A percentile compares a stretch with the other conserved stretches of the same genome.
phyloP scores from a whole-genome alignment of 2,329 filamentous ascomycete species.

The Neospermospora avenae region DNA sequence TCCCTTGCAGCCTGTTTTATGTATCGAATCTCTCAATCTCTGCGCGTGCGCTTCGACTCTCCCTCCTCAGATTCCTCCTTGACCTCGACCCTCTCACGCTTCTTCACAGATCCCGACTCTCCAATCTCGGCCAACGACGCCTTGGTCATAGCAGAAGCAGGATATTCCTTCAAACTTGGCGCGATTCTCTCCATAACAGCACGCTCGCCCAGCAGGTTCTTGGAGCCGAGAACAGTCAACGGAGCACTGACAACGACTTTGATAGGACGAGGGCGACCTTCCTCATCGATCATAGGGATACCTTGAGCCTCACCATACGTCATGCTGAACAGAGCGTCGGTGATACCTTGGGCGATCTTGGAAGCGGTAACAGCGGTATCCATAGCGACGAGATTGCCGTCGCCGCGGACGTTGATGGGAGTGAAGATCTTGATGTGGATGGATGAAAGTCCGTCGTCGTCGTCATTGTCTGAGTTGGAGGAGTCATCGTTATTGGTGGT shows the following conservation, averaged over 20 bases:
- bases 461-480: slow-evolving; percentile 17
- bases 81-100: slow-evolving; percentile 9
- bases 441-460: slow-evolving; percentile 34
- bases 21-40: not conserved
- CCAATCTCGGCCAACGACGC: not conserved
- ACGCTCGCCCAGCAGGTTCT: slow-evolving; percentile 43
- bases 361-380: slow-evolving; percentile 41
- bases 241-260: slow-evolving; percentile 45
- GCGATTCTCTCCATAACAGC: slow-evolving; percentile 12
- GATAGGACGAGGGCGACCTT: slow-evolving; percentile 42
- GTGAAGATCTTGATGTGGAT: slow-evolving; percentile 48
- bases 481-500: slow-evolving; percentile 3
- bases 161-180: not conserved
- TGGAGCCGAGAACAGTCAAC: slow-evolving; percentile 42
- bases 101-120: slow-evolving; percentile 9
- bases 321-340: slow-evolving; percentile 43
- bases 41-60: slow-evolving; percentile 15
- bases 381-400: slow-evolving; percentile 46
- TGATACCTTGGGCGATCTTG: slow-evolving; percentile 43
- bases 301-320: slow-evolving; percentile 36
- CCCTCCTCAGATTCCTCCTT: slow-evolving; percentile 8
- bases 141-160: slow-evolving; percentile 1
- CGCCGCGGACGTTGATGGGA: slow-evolving; percentile 44
- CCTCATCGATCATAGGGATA: slow-evolving; percentile 46
- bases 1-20: not conserved